These are phyloP conservation scores for Boletus speciosus DNA, from an alignment of 768 basidiomycete genomes.

Conservation along the genomic window DNA sequence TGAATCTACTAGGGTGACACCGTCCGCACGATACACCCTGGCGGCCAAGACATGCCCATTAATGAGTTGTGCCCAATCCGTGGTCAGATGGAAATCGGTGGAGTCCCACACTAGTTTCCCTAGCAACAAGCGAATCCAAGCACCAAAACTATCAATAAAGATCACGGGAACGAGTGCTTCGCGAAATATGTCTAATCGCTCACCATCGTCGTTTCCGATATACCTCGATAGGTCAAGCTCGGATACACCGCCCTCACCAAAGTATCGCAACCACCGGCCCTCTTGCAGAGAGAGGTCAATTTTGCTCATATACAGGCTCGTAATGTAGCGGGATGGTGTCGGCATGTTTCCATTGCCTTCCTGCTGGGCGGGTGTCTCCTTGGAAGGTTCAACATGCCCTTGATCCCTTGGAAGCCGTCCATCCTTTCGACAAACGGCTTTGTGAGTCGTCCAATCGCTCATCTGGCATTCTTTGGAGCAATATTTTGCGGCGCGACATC, in stretches of 20 bases:
- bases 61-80: background rate
- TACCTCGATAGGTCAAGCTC: conserved; percentile 1
- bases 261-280: background rate
- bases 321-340: background rate
- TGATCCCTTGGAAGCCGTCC: background rate
- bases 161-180: no score
- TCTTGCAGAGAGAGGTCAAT: background rate
- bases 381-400: no score
- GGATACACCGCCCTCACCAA: background rate
- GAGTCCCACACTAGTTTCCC: conserved; percentile 5
- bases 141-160: background rate
- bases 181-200: background rate
- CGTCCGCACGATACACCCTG: background rate
- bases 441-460: background rate
- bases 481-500: background rate
- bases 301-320: background rate
- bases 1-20: background rate
- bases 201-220: conserved; percentile 2
- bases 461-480: background rate
- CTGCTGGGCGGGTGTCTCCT: background rate
- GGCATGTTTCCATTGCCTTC: background rate
- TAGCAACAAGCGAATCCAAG: background rate
- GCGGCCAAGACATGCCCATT: conserved; percentile 1
- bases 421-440: background rate
- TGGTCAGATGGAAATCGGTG: background rate